phyloP scores from a whole-genome alignment of 495 filamentous ascomycete species.

The Apodospora peruviana region DNA sequence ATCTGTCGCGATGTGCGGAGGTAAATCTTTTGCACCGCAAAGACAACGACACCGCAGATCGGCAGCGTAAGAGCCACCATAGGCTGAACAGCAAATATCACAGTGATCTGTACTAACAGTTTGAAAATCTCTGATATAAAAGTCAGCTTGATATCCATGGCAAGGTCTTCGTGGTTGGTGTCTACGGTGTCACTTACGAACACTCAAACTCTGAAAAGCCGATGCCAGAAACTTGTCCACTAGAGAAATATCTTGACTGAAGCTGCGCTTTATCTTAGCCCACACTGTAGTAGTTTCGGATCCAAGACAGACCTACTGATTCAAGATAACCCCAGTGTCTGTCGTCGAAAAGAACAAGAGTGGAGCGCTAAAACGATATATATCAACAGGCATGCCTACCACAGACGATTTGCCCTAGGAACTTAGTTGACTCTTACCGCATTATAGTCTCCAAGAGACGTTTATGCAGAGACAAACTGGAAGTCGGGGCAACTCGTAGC shows the following conservation, averaged over 20 bases:
- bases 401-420: too few relatives aligned
- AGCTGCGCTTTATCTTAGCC: constrained; percentile 25
- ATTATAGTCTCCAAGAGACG: constrained; percentile 13
- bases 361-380: constrained; percentile 10
- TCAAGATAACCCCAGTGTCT: constrained; percentile 23
- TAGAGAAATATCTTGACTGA: constrained; percentile 56
- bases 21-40: constrained; percentile 55
- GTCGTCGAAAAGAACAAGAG: constrained; percentile 21
- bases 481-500: background rate
- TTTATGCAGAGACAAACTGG: constrained; percentile 2
- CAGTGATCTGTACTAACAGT: constrained; percentile 23
- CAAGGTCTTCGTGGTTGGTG: background rate
- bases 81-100: constrained; percentile 41
- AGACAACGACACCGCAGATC: constrained; percentile 29
- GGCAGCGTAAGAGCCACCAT: constrained; percentile 35
- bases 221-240: constrained; percentile 48
- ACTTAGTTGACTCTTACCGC: constrained; percentile 8
- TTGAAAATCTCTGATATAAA: constrained; percentile 20
- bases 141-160: background rate
- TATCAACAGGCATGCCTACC: background rate
- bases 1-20: constrained; percentile 60
- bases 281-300: background rate
- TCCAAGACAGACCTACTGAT: constrained; percentile 12
- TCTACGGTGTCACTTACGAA: constrained; percentile 10
- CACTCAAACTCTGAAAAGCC: constrained; percentile 16